These are phyloP conservation scores for Hymenoscyphus repandus DNA, from an alignment of 2,329 filamentous ascomycete genomes.

Conservation along the genomic window DNA sequence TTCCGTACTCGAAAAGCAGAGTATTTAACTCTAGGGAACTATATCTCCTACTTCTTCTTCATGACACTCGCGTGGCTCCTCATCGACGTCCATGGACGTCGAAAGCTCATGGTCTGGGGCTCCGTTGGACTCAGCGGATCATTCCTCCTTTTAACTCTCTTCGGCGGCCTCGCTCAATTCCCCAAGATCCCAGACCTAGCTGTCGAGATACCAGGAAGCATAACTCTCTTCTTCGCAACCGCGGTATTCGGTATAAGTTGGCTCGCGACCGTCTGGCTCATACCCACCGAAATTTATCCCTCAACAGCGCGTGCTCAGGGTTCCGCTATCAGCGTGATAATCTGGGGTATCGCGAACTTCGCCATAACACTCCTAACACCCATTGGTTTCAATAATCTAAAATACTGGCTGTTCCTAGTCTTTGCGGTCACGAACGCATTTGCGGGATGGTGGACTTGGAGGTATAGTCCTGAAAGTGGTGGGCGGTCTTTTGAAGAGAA, in stretches of 20 bases:
- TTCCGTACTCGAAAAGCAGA: conserved; percentile 47
- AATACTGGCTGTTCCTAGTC: conserved; percentile 53
- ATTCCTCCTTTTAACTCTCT: conserved; percentile 47
- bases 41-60: conserved; percentile 53
- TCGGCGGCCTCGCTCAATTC: conserved; percentile 42
- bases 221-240: conserved; percentile 51
- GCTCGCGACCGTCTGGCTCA: conserved; percentile 53
- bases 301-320: conserved; percentile 57
- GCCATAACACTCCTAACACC: conserved; percentile 53
- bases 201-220: conserved; percentile 45
- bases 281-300: conserved; percentile 59
- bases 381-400: conserved; percentile 53
- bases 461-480: conserved; percentile 53
- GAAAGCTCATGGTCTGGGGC: conserved; percentile 49
- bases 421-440: conserved; percentile 48
- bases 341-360: conserved; percentile 50
- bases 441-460: conserved; percentile 45
- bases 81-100: conserved; percentile 50
- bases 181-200: conserved; percentile 36
- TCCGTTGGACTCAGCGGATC: conserved; percentile 41
- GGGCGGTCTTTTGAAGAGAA: conserved; percentile 52
- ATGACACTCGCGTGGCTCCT: conserved; percentile 58
- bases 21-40: conserved; percentile 54
- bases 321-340: conserved; percentile 57
- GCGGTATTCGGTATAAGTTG: conserved; percentile 56